Evolutionary conservation across 2,329 filamentous ascomycete species (phyloP).

Genomic region (Seiridium cupressi): DNA sequence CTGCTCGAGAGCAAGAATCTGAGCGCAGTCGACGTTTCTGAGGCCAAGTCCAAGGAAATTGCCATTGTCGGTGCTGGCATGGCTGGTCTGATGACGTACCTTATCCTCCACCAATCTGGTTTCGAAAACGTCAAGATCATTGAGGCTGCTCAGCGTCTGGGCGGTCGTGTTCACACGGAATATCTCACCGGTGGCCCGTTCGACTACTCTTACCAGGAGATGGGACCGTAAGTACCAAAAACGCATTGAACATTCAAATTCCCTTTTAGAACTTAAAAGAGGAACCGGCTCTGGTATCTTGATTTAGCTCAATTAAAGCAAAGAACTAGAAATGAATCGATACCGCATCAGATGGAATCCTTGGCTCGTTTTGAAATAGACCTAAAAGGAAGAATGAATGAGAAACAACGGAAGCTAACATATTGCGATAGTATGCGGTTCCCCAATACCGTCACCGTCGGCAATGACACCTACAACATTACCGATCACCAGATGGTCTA

Average conservation of each 20-base stretch:
- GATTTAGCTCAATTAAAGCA: too few species aligned
- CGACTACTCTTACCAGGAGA: constrained; percentile 67
- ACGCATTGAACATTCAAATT: too few species aligned
- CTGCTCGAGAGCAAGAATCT: constrained; percentile 55
- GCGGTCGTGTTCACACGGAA: constrained; percentile 62
- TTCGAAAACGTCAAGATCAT: constrained; percentile 61
- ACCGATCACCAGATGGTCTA: constrained; percentile 65
- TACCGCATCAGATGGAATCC: too few species aligned
- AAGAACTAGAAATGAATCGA: too few species aligned
- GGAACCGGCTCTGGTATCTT: too few species aligned
- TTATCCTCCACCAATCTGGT: constrained; percentile 49
- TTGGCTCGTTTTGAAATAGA: too few species aligned
- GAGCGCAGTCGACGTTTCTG: constrained; percentile 46
- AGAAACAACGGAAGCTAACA: too few species aligned
- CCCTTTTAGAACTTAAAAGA: too few species aligned
- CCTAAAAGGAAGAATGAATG: too few species aligned
- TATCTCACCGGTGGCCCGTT: constrained; percentile 59
- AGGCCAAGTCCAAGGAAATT: constrained; percentile 56
- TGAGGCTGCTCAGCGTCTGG: constrained; percentile 59
- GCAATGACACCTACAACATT: constrained; percentile 57
- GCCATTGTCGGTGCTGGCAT: constrained; percentile 67
- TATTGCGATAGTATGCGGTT: constrained; percentile 49
- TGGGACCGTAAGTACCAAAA: constrained; percentile 42
- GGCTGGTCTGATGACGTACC: constrained; percentile 60
- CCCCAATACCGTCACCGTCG: constrained; percentile 48